phyloP scores from a whole-genome alignment of 2,329 filamentous ascomycete genomes.

The Penicillium sp. region DNA sequence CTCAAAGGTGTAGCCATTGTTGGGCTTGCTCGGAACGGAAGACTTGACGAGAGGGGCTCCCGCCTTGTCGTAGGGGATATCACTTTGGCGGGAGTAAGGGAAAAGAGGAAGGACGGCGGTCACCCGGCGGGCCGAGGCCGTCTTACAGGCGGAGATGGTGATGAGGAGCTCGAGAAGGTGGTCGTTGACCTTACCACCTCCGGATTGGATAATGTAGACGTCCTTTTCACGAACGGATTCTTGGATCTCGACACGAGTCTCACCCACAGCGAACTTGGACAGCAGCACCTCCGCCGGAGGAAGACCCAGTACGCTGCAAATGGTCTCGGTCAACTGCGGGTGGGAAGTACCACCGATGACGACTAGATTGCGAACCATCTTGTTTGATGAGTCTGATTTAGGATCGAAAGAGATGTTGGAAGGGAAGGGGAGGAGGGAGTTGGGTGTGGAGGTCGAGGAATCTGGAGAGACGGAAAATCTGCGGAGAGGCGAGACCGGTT shows the following conservation, averaged over 20 bases:
- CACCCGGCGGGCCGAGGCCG: constrained; percentile 86
- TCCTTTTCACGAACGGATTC: constrained; percentile 97
- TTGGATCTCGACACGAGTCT: constrained; percentile 91
- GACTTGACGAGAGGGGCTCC: constrained; percentile 82
- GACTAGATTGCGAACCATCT: constrained; percentile 93
- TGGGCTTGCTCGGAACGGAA: constrained; percentile 41
- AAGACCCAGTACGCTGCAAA: constrained; percentile 86
- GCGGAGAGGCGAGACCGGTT: constrained; percentile 28
- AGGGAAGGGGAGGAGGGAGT: constrained; percentile 18
- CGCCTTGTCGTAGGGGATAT: constrained; percentile 94
- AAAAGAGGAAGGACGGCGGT: constrained; percentile 94
- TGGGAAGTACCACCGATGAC: constrained; percentile 92
- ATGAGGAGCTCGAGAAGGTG: constrained; percentile 95
- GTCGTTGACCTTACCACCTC: constrained; percentile 91
- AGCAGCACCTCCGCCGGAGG: constrained; percentile 81
- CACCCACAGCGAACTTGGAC: constrained; percentile 90
- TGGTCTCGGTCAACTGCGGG: constrained; percentile 78
- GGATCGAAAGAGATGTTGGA: constrained; percentile 12
- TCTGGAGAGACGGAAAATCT: constrained; percentile 30
- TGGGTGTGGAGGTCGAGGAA: constrained; percentile 23
- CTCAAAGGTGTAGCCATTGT: constrained; percentile 78
- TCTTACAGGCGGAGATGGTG: constrained; percentile 97
- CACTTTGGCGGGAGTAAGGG: constrained; percentile 93
- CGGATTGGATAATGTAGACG: constrained; percentile 97
- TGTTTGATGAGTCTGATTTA: constrained; percentile 16